phyloP scores from a whole-genome alignment of 805 yeast species.

The Starmera pachycereana region DNA sequence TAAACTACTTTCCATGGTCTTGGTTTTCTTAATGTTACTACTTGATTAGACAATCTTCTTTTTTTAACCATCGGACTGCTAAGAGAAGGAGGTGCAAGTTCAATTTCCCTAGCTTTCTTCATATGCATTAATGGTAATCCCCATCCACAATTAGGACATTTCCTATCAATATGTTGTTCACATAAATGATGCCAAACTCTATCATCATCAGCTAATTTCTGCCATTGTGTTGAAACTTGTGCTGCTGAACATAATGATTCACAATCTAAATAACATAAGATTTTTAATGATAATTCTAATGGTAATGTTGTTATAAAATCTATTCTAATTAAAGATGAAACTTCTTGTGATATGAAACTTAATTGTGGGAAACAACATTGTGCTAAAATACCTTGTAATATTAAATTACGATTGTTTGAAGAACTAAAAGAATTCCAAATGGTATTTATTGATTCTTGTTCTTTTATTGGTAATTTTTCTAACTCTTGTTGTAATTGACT shows the following conservation, averaged over 20 bases:
- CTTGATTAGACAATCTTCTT: constrained; percentile 17
- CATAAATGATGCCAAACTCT: constrained; percentile 98
- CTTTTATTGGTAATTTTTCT: constrained; percentile 54
- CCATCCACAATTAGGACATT: constrained; percentile 99
- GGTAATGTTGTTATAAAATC: constrained; percentile 86
- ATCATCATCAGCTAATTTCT: constrained; percentile 86
- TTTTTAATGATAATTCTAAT: constrained; percentile 72
- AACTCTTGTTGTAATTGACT: constrained; percentile 47
- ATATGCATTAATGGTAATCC: constrained; percentile 92
- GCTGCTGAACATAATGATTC: constrained; percentile 91
- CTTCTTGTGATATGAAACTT: constrained; percentile 74
- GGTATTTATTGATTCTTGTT: constrained; percentile 67
- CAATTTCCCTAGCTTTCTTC: constrained; percentile 53
- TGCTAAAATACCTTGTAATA: constrained; percentile 71
- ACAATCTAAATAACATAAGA: constrained; percentile 85
- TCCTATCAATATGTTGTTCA: constrained; percentile 94
- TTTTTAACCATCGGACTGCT: constrained; percentile 7
- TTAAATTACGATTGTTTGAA: constrained; percentile 61
- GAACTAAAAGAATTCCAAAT: constrained; percentile 80
- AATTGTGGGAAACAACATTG: constrained; percentile 95
- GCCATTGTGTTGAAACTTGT: constrained; percentile 84
- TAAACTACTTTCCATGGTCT: constrained; percentile 96
- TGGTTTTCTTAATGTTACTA: constrained; percentile 27
- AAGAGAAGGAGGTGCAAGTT: too few species aligned
- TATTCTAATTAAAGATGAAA: constrained; percentile 68